phyloP scores from a whole-genome alignment of 768 basidiomycete genomes.

The Lactarius vividus region DNA sequence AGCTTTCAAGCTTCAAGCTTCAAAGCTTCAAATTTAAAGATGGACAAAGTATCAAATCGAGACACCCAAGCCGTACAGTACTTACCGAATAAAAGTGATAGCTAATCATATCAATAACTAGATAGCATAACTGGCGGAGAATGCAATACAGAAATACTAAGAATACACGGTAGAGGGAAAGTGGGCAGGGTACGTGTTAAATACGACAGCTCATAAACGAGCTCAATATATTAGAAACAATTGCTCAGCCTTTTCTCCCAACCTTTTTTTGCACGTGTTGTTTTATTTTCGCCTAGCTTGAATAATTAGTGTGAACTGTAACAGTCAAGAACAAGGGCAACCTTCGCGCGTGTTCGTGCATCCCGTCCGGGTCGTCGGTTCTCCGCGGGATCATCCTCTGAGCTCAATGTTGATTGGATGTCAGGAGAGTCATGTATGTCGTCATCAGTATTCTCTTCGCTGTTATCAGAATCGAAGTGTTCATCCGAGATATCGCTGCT shows the following conservation, averaged over 20 bases:
- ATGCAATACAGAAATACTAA: slow-evolving; percentile 2
- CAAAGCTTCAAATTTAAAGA: not conserved
- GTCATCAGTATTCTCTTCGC: slow-evolving; percentile 27
- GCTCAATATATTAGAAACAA: not conserved
- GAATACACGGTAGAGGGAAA: slow-evolving; percentile 3
- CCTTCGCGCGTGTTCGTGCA: slow-evolving; percentile 38
- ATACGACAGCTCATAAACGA: slow-evolving; percentile 1
- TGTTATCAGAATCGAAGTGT: slow-evolving; percentile 25
- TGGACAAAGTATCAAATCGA: not conserved
- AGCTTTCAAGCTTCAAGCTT: not conserved
- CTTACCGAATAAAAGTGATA: not conserved
- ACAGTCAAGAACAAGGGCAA: slow-evolving; percentile 9
- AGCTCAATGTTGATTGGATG: slow-evolving; percentile 21
- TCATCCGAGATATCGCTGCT: slow-evolving; percentile 35
- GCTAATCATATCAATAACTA: not conserved
- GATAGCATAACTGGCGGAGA: slow-evolving; percentile 8
- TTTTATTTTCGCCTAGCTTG: slow-evolving; percentile 33
- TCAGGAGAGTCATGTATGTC: slow-evolving; percentile 8
- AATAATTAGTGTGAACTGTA: not conserved
- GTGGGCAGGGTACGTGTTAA: not conserved
- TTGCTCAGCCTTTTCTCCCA: slow-evolving; percentile 12
- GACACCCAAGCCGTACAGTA: not conserved
- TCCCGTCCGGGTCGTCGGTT: slow-evolving; percentile 33
- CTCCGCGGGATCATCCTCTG: slow-evolving; percentile 27
- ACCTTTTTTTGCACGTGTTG: slow-evolving; percentile 31